A percentile compares a stretch with the other conserved stretches of the same genome.
phyloP scores from a whole-genome alignment of 768 basidiomycete species.

The Amanita phalloides region DNA sequence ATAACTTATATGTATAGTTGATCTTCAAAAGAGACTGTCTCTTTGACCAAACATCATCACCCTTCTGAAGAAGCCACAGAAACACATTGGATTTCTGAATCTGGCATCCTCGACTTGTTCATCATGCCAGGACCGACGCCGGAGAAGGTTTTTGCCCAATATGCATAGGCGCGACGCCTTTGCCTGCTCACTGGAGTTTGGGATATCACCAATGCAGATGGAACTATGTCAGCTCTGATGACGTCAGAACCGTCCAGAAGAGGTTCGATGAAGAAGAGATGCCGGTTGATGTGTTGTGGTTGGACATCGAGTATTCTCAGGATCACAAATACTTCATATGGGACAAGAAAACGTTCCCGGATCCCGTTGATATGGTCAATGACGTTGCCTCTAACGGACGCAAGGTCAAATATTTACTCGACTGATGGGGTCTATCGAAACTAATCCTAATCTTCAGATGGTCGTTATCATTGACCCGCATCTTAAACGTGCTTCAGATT shows the following conservation, averaged over 20 bases:
- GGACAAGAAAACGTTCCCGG: conserved; percentile 87
- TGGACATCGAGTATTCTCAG: conserved; percentile 94
- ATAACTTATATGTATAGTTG: too few species aligned
- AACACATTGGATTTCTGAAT: conserved; percentile 98
- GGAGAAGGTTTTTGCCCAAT: conserved; percentile 75
- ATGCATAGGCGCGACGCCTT: conserved; percentile 73
- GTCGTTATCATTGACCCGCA: conserved; percentile 97
- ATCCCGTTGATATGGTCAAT: conserved; percentile 89
- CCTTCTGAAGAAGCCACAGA: conserved; percentile 55
- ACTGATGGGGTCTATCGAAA: neutral
- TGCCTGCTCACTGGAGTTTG: conserved; percentile 88
- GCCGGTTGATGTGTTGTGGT: conserved; percentile 94
- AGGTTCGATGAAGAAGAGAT: conserved; percentile 92
- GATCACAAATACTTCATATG: conserved; percentile 98
- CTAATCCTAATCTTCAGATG: conserved; percentile 49
- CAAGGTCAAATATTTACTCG: conserved; percentile 45
- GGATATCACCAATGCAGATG: conserved; percentile 97
- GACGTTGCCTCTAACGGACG: conserved; percentile 71
- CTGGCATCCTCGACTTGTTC: conserved; percentile 91
- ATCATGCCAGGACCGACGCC: conserved; percentile 88
- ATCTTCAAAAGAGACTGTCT: too few species aligned
- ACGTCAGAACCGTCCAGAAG: conserved; percentile 74
- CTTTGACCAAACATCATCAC: too few species aligned
- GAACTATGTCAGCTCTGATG: conserved; percentile 92
- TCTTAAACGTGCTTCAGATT: conserved; percentile 64